Evolutionary conservation across 2,329 filamentous ascomycete genomes (phyloP).

Genomic region (Calonectria ilicicola): DNA sequence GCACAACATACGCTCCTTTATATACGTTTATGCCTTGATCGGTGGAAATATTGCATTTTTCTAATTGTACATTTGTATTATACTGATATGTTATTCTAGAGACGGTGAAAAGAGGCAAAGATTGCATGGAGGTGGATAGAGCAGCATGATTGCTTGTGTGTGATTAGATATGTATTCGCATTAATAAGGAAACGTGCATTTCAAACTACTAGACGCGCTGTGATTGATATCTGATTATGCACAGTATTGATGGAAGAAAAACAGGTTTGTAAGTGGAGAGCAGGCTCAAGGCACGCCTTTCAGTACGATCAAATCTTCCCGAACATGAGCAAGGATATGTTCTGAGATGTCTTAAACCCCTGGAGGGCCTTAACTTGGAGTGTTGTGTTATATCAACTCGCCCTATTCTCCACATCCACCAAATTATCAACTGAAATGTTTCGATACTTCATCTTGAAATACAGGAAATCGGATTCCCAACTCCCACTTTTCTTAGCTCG

Average conservation of each 20-base stretch:
- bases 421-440: background rate
- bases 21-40: background rate
- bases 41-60: background rate
- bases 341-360: background rate
- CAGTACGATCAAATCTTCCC: background rate
- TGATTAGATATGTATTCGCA: background rate
- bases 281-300: background rate
- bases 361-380: background rate
- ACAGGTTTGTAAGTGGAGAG: background rate
- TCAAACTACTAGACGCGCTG: no score
- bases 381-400: background rate
- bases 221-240: background rate
- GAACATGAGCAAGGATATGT: background rate
- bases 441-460: background rate
- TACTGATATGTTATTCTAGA: background rate
- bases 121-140: background rate
- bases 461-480: background rate
- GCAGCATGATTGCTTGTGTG: background rate
- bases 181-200: background rate
- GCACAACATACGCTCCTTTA: background rate
- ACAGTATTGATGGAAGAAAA: no score
- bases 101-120: background rate
- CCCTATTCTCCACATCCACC: background rate
- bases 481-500: background rate
- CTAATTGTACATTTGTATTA: background rate